Conservation (phyloP, 208 protist species). For the Acanthamoeba quina region DNA sequence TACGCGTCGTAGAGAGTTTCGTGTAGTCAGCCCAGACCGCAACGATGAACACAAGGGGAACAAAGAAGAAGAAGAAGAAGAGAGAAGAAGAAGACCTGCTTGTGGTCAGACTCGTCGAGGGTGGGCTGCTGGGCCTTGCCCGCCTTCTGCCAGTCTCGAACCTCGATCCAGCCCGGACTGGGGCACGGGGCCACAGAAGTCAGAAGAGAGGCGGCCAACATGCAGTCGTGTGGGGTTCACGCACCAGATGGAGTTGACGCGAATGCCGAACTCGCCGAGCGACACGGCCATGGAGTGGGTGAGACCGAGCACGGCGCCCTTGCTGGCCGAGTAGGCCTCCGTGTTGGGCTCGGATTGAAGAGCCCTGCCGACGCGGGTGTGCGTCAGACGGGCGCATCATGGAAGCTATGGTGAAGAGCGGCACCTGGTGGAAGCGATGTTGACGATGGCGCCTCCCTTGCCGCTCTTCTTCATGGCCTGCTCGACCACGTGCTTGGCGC, state of each 20-base stretch:
- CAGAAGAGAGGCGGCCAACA: neutral
- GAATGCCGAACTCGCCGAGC: conserved; percentile 27
- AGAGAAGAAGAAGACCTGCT: conserved; percentile 10
- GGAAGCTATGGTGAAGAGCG: neutral
- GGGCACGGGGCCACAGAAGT: neutral
- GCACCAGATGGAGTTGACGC: conserved; percentile 66
- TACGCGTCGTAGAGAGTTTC: neutral
- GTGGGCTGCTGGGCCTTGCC: neutral
- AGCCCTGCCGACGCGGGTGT: neutral
- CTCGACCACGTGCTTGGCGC: neutral
- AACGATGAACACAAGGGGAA: too few species aligned
- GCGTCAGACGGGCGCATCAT: neutral
- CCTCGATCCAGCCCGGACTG: conserved; percentile 55
- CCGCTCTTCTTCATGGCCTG: conserved; percentile 54
- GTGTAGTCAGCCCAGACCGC: neutral
- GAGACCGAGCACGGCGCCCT: conserved; percentile 25
- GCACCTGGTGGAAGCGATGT: conserved; percentile 60
- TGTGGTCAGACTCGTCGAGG: conserved; percentile 60
- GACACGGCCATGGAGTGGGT: conserved; percentile 53
- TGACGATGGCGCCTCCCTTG: conserved; percentile 57
- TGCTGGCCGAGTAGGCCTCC: conserved; percentile 63
- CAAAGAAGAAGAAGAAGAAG: neutral
- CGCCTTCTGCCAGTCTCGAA: conserved; percentile 35
- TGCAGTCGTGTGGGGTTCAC: too few species aligned
- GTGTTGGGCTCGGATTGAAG: conserved; percentile 53